These are phyloP conservation scores for Cercospora beticola DNA, from an alignment of 2,329 filamentous ascomycete species.

Conservation along the genomic window DNA sequence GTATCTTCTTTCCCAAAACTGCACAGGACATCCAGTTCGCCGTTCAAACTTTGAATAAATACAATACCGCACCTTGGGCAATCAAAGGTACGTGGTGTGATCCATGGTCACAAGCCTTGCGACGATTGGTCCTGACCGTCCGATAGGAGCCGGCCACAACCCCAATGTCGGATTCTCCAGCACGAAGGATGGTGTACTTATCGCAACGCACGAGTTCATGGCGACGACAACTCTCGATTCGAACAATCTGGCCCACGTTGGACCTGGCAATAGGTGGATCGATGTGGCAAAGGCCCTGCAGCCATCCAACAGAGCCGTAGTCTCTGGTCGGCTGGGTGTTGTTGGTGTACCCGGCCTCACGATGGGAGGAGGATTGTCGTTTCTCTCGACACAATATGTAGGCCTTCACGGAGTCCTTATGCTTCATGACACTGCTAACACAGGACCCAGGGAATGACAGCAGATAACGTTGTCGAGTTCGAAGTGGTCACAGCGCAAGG, in stretches of 20 bases:
- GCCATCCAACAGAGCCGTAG: conserved; percentile 25
- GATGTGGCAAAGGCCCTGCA: conserved; percentile 28
- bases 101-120: neutral
- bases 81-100: conserved; percentile 42
- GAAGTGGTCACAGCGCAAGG: conserved; percentile 32
- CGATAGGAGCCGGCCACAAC: conserved; percentile 47
- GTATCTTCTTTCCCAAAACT: conserved; percentile 46
- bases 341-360: conserved; percentile 35
- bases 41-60: conserved; percentile 50
- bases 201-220: conserved; percentile 45
- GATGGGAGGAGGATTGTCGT: conserved; percentile 34
- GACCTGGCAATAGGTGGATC: conserved; percentile 29
- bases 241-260: conserved; percentile 32
- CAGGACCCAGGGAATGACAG: conserved; percentile 27
- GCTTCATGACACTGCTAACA: neutral
- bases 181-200: conserved; percentile 47
- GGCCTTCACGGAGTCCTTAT: conserved; percentile 10
- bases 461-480: conserved; percentile 36
- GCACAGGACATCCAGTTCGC: conserved; percentile 54
- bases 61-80: conserved; percentile 54
- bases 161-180: conserved; percentile 50
- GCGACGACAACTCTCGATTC: conserved; percentile 41
- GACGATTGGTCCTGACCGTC: neutral
- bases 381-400: conserved; percentile 33
- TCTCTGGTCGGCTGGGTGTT: conserved; percentile 28